Evolutionary conservation across 805 yeast species (phyloP), one percentile per base, ranked within the genome.

Genomic region (Wickerhamomyces subpelliculosus): DNA sequence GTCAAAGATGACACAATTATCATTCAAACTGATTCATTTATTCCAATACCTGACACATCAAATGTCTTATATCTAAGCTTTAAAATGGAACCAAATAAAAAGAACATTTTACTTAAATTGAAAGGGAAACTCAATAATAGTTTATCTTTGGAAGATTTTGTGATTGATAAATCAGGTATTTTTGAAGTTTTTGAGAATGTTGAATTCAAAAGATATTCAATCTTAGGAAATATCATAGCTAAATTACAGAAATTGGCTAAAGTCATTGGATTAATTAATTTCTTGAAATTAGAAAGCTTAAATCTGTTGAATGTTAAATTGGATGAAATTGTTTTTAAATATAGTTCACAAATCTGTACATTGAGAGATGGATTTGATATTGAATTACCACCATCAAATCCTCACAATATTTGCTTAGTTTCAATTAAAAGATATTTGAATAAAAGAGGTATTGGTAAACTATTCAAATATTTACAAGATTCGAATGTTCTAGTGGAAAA

Each of bases 31-130:
- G 54, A 58, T 24, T 46, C 65, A 1, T 53, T 67, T 32, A 60
- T 60, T 35, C 51, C 59, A 32, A 61, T 67, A 10, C 61, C 65
- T 4, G 54, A 57, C 37, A 60, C 68, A 34, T 55, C 60, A 10
- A 58, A 57, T 20, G 52, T 67, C 2, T 34, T 67, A 24, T 51
- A 61, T 21, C 40, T 68, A 18, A 49, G 52, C 3, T 52, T 65
- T 22, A 49, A 44, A 14, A 46, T 57, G 11, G 44, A 48, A 10
- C 36, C 43, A 3, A 31, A 33, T 10, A 53, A 46, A 32, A 48
- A 50, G 21, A 48, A 48, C 19, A 47, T 65, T 36, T 52, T 58
- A 25, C 55, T 64, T n/a, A 50, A 46, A 23, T 46, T 63, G 21
- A 61, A 51, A 42, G 68, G 69, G 8, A 61, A 57, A 42, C 42